Conservation (phyloP, 208 protist species). For the Tetramitus jugosus region DNA sequence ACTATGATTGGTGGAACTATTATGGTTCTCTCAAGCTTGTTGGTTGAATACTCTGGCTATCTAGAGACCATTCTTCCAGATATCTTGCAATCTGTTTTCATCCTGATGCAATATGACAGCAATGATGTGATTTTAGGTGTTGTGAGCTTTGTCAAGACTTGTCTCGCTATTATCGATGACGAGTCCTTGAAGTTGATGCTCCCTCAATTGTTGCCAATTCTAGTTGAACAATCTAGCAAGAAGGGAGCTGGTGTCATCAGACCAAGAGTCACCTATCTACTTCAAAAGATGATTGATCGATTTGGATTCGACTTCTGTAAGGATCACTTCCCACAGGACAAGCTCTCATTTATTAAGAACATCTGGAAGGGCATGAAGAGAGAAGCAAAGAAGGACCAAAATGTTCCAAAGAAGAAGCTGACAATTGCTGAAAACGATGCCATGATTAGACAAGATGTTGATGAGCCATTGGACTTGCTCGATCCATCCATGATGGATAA, state of each 20-base stretch:
- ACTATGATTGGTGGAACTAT: constrained; percentile 12
- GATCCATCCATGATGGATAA: neutral
- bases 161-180: neutral
- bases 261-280: neutral
- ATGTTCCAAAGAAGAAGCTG: neutral
- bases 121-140: neutral
- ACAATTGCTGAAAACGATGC: neutral
- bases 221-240: neutral
- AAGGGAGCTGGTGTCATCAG: neutral
- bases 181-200: neutral
- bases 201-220: neutral
- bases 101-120: neutral
- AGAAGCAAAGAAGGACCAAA: neutral
- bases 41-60: neutral
- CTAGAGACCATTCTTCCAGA: neutral
- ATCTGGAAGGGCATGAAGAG: neutral
- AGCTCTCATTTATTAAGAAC: neutral
- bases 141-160: neutral
- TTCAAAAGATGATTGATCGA: neutral
- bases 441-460: too few species aligned
- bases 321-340: neutral
- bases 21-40: neutral
- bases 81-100: neutral
- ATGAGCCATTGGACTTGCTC: too few species aligned
- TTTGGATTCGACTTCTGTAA: neutral